Percentiles rank a stretch among this genome's conserved stretches.
Conservation (phyloP, 495 filamentous ascomycete species). For the Penicillium lagena region DNA sequence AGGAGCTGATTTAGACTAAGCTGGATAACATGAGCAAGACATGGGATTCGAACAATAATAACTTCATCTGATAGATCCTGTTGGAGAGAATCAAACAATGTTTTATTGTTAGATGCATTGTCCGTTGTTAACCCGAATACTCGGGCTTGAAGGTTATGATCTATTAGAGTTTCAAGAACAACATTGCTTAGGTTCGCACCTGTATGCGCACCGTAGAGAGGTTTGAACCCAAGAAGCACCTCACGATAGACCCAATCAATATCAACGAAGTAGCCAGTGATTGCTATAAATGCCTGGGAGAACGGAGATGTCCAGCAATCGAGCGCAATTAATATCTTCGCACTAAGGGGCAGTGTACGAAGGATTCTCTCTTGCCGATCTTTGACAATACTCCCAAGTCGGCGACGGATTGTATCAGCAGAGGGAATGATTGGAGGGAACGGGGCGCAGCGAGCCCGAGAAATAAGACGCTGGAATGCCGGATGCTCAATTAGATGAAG, state of each 20-base stretch:
- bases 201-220: constrained; percentile 4
- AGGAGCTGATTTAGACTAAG: constrained; percentile 13
- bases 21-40: constrained; percentile 13
- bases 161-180: constrained; percentile 4
- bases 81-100: too few relatives aligned
- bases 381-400: not conserved
- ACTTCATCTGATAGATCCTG: not conserved
- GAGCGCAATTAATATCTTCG: constrained; percentile 10
- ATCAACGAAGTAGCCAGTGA: constrained; percentile 16
- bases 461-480: too few relatives aligned
- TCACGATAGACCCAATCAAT: constrained; percentile 11
- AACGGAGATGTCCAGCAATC: constrained; percentile 11
- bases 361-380: constrained; percentile 1
- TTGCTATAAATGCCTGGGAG: constrained; percentile 12
- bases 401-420: not conserved
- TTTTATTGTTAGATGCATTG: constrained; percentile 14
- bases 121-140: constrained; percentile 12
- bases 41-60: constrained; percentile 2
- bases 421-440: too few relatives aligned
- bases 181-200: constrained; percentile 5
- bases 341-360: not conserved
- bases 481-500: too few relatives aligned
- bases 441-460: too few relatives aligned
- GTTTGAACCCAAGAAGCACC: constrained; percentile 16
- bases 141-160: constrained; percentile 5